Evolutionary conservation across 1,139 yeast species (phyloP).

Genomic region (Yamadazyma triangularis): DNA sequence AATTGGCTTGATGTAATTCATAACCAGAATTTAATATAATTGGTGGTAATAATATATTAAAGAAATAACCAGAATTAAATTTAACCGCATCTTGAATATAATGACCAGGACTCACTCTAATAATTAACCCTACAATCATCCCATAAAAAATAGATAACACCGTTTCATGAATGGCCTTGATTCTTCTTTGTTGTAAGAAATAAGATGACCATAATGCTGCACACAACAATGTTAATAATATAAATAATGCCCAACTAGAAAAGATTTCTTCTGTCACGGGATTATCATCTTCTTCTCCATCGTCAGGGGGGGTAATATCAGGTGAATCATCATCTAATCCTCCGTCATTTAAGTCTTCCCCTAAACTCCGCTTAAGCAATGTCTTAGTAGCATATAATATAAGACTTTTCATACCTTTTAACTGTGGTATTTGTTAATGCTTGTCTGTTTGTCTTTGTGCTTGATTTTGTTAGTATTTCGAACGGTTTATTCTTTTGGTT

Average conservation of each 20-base stretch:
- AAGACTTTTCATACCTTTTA: constrained; percentile 29
- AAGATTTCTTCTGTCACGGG: constrained; percentile 96
- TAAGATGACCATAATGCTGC: constrained; percentile 94
- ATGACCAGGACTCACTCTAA: constrained; percentile 90
- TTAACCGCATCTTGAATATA: constrained; percentile 96
- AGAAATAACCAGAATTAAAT: constrained; percentile 90
- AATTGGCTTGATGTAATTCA: constrained; percentile 92
- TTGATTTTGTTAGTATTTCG: too few relatives aligned
- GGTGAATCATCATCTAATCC: constrained; percentile 41
- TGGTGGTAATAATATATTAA: constrained; percentile 92
- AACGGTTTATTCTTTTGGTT: too few relatives aligned
- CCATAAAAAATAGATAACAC: constrained; percentile 95
- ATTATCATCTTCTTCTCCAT: constrained; percentile 62
- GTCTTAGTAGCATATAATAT: constrained; percentile 22
- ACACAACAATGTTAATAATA: constrained; percentile 72
- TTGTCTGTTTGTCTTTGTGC: too few relatives aligned
- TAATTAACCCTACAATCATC: constrained; percentile 89
- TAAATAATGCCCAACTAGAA: constrained; percentile 95
- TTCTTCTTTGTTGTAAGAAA: constrained; percentile 84
- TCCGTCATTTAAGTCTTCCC: constrained; percentile 15
- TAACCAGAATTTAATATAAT: constrained; percentile 95
- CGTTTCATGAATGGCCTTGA: constrained; percentile 94
- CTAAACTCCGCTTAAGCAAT: constrained; percentile 27
- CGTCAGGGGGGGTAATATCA: constrained; percentile 50
- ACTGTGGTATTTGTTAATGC: too few relatives aligned